Evolutionary conservation across 2,329 filamentous ascomycete genomes (phyloP), one percentile per base, ranked within the genome.

Genomic region (Diaporthe citri): DNA sequence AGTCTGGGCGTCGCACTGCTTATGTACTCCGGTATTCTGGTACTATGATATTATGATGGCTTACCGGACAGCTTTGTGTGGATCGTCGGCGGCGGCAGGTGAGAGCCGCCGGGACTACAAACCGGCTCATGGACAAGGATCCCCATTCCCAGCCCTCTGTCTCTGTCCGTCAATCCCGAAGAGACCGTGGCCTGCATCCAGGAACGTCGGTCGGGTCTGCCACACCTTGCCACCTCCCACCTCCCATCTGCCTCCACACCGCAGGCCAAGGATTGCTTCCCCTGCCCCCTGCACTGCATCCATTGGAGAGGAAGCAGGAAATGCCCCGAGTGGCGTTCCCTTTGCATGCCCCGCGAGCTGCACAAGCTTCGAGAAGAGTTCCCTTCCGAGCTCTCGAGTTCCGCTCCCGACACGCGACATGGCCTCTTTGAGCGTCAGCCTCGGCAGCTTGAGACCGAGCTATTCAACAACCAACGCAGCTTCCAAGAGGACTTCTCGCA

Each of bases 81-180:
- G n/a, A 31, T 25, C 28, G 34, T n/a, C 52, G 52, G 72, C 59
- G 20, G 34, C 60, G 36, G 62, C 34, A 36, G 46, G 59, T 69
- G 59, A 71, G 64, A 74, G 66, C 72, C 64, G 59, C 52, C 59
- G 67, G 66, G 57, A 70, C 46, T 59, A 31, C 39, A 36, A 66
- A 52, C 67, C 70, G 72, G 66, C 59, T 46, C 39, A 41, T 62
- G 31, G 52, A 43, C 74, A 72, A 73, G 75, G 75, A 51, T 69
- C 36, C 51, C 57, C 64, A 56, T 51, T 69, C 66, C 71, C 71
- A 71, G 72, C 73, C 55, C 73, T 72, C 28, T 75, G 56, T 43
- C 25, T 17, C 48, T 43, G 41, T 48, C 71, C 71, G 64, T 46
- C 72, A 60, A 39, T 76, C 72, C 75, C 72, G 75, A 72, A 74